Conservation (phyloP, 441 rosid species). For the Pelargonium citronellum region DNA sequence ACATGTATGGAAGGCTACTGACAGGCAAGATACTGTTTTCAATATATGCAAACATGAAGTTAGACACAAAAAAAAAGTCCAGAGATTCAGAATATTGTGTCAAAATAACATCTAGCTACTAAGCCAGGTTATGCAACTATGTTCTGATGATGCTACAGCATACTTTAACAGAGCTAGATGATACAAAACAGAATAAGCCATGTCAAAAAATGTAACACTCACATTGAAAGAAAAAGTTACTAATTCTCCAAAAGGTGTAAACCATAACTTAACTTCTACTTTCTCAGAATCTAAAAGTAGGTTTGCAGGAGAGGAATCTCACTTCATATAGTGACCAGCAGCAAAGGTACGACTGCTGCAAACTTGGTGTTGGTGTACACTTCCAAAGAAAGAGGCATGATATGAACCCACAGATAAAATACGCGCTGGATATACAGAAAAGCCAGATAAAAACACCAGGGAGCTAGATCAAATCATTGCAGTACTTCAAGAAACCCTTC, state of each 20-base stretch:
- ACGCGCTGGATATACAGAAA: not conserved
- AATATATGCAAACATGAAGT: constrained; percentile 12
- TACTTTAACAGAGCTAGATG: too few relatives aligned
- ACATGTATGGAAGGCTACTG: constrained; percentile 28
- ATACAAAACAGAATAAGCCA: not conserved
- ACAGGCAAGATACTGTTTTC: constrained; percentile 43
- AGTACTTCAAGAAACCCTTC: constrained; percentile 3
- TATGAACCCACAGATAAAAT: constrained; percentile 14
- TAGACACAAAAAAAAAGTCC: constrained; percentile 14
- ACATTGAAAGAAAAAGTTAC: not conserved
- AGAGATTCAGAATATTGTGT: not conserved
- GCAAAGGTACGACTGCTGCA: constrained; percentile 51
- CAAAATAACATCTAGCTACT: not conserved
- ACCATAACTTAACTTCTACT: not conserved
- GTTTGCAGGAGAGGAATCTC: constrained; percentile 21
- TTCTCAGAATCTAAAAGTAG: not conserved
- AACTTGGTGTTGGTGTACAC: constrained; percentile 29
- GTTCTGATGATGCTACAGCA: too few relatives aligned
- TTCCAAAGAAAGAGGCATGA: constrained; percentile 45
- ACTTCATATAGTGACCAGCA: constrained; percentile 50
- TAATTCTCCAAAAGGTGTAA: too few relatives aligned
- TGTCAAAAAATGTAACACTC: too few relatives aligned
- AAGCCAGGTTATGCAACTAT: not conserved
- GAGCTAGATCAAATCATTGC: constrained; percentile 3
- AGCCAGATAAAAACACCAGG: not conserved